Percentiles rank a stretch among this genome's conserved stretches.
phyloP scores from a whole-genome alignment of 2,329 filamentous ascomycete genomes.

The Colletotrichum spaethianum region DNA sequence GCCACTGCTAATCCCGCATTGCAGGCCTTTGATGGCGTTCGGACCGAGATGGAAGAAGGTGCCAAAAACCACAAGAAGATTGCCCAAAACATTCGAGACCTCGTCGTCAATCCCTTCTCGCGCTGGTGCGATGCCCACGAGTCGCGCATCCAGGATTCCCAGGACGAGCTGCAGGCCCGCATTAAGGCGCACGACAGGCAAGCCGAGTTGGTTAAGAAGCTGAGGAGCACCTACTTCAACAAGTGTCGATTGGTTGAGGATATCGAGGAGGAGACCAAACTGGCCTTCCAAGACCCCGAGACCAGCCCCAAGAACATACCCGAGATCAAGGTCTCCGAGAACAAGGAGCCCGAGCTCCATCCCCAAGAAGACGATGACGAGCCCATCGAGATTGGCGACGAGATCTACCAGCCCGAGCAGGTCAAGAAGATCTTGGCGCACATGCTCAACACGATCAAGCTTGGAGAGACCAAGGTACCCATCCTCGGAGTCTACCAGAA shows the following conservation, averaged over 20 bases:
- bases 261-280: conserved; percentile 97
- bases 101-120: conserved; percentile 94
- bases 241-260: conserved; percentile 98
- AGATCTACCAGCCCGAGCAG: conserved; percentile 86
- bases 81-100: conserved; percentile 93
- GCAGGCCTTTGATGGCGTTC: conserved; percentile 94
- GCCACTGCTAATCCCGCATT: conserved; percentile 41
- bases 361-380: conserved; percentile 83
- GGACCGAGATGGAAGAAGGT: conserved; percentile 92
- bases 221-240: conserved; percentile 97
- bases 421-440: conserved; percentile 91
- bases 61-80: conserved; percentile 94
- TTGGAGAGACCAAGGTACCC: conserved; percentile 93
- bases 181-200: conserved; percentile 96
- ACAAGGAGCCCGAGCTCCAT: conserved; percentile 72
- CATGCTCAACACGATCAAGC: conserved; percentile 88
- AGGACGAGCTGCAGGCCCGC: conserved; percentile 91
- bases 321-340: conserved; percentile 89
- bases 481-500: conserved; percentile 97
- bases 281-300: conserved; percentile 93
- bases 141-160: conserved; percentile 89
- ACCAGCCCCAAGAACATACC: conserved; percentile 80
- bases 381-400: conserved; percentile 90
- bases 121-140: conserved; percentile 98
- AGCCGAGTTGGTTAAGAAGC: conserved; percentile 89